Conservation (phyloP, 305 asterid species). For the Fraxinus xanthoxyloides region DNA sequence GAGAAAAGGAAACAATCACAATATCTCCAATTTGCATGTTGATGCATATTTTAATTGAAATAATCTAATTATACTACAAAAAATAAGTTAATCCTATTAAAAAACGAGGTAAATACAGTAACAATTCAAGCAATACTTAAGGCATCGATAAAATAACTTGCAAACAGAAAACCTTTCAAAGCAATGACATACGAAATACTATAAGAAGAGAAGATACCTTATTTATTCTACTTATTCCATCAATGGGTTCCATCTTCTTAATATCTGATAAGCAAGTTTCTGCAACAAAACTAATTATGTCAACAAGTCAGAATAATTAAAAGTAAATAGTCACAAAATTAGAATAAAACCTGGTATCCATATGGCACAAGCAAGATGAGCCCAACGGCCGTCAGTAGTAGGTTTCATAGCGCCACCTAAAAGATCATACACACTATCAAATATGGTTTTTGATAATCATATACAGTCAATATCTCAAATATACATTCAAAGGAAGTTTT, state of each 20-base stretch:
- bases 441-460: slow-evolving; percentile 15
- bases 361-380: slow-evolving; percentile 99
- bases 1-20: slow-evolving; percentile 3
- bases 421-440: slow-evolving; percentile 29
- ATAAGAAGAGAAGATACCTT: slow-evolving; percentile 62
- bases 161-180: slow-evolving; percentile 3
- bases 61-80: background rate
- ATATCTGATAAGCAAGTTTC: slow-evolving; percentile 94
- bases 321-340: slow-evolving; percentile 10
- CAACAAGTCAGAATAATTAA: slow-evolving; percentile 9
- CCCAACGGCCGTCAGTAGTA: slow-evolving; percentile 98
- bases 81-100: slow-evolving; percentile 13
- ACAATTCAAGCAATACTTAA: slow-evolving; percentile 1
- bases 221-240: slow-evolving; percentile 75
- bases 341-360: slow-evolving; percentile 91
- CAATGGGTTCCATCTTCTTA: slow-evolving; percentile 98
- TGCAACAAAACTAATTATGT: slow-evolving; percentile 34
- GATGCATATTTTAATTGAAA: background rate
- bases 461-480: slow-evolving; percentile 20
- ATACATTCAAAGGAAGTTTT: slow-evolving; percentile 15
- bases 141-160: background rate
- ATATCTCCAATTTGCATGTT: slow-evolving; percentile 12
- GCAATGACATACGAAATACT: slow-evolving; percentile 12
- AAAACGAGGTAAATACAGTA: slow-evolving; percentile 5
- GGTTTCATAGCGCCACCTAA: slow-evolving; percentile 99